Evolutionary conservation across 495 filamentous ascomycete genomes (phyloP), one percentile per base, ranked within the genome.

Genomic region (Xylaria telfairii): DNA sequence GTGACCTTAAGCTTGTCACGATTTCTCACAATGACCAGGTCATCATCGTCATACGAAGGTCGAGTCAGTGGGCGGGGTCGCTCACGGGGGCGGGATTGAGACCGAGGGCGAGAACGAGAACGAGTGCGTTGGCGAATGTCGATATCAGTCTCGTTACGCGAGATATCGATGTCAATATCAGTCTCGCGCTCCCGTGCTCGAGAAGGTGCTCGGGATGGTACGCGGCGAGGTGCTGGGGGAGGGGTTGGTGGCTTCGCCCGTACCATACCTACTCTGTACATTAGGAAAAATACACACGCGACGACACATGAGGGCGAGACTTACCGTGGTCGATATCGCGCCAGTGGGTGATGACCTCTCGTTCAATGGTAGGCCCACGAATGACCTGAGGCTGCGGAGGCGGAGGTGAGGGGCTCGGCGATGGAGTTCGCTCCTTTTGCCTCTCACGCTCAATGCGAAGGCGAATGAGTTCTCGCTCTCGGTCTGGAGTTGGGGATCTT

Each of bases 241-340:
- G 85, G 83, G 4, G 82, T 79, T 42, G 83, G 86, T n/a, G 78
- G 79, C 42, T 79, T 83, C 15, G 78, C 85, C 39, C 72, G 69
- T 1, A 84, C 74, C 53, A 86, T 70, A 54, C 86, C 79, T 87
- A 72, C 67, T 44, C 39, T 46, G 8, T 32, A 26, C 54, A 71
- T 77, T 67, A 79, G 71, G 57, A 39, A 46, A 34, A 41, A n/a
- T n/a, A 66, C 5, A 47, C 26, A 24, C 32, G n/a, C 53, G 21
- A 65, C 24, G 8, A 60, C 30, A 15, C 7, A 17, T 13, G 1
- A 8, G 32, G 39, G 46, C 8, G 28, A 56, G 39, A 80, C 80
- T 79, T 84, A 92, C 93, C 94, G 81, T 97, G 93, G 78, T 97
- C 92, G 75, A 97, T 92, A 74, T 95, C 91, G 28, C 91, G 87